Evolutionary conservation across 257 asterid genomes (phyloP).

Genomic region (Nicotiana sylvestris): DNA sequence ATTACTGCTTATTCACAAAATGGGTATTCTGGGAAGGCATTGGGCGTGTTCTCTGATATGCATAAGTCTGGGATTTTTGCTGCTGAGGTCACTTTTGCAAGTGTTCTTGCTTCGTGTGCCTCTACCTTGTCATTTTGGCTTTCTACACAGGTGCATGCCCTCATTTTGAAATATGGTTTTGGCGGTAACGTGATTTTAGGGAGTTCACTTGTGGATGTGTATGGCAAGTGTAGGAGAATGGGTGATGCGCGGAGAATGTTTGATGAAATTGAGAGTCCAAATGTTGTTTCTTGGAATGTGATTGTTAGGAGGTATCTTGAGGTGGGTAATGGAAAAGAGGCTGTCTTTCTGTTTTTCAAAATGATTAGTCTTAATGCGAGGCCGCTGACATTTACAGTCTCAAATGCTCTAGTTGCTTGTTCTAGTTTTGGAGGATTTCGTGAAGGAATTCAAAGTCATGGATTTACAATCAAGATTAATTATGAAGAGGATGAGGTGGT

Average conservation of each 20-base stretch:
- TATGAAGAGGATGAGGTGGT: conserved; percentile 49
- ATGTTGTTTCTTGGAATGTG: conserved; percentile 78
- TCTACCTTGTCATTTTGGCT: conserved; percentile 40
- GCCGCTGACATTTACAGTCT: conserved; percentile 68
- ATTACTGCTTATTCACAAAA: conserved; percentile 56
- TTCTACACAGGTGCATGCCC: conserved; percentile 64
- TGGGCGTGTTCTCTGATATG: conserved; percentile 50
- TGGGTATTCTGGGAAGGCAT: conserved; percentile 33
- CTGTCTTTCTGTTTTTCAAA: conserved; percentile 46
- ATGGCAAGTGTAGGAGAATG: conserved; percentile 69
- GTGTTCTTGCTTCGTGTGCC: conserved; percentile 59
- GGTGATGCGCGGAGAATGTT: conserved; percentile 71
- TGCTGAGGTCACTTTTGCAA: conserved; percentile 72
- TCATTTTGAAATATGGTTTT: conserved; percentile 61
- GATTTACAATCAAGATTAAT: conserved; percentile 47
- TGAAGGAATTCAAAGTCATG: conserved; percentile 75
- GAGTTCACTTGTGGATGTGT: conserved; percentile 74
- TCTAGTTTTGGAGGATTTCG: conserved; percentile 38
- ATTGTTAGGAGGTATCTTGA: conserved; percentile 80
- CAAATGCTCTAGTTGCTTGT: conserved; percentile 75
- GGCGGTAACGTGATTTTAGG: conserved; percentile 64
- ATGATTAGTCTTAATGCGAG: conserved; percentile 45
- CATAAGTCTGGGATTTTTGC: conserved; percentile 47
- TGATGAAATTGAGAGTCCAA: conserved; percentile 61
- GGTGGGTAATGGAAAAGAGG: conserved; percentile 50